A percentile compares a stretch with the other conserved stretches of the same genome.
phyloP scores from a whole-genome alignment of 192 early-diverging fungal species.

The Umbelopsis sp. region DNA sequence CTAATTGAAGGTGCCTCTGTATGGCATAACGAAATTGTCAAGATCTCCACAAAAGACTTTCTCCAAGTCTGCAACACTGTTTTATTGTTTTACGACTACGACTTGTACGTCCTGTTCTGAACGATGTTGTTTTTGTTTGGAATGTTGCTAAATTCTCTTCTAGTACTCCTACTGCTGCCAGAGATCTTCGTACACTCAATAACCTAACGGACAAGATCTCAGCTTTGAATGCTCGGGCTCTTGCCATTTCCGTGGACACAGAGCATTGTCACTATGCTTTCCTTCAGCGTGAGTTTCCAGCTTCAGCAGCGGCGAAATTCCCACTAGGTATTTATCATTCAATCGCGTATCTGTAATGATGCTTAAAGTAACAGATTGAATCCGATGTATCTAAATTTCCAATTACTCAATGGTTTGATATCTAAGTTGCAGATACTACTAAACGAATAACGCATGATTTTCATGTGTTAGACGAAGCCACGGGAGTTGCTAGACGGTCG shows the following conservation, averaged over 20 bases:
- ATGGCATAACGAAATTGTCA: not conserved
- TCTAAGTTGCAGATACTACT: constrained; percentile 31
- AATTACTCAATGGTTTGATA: no score
- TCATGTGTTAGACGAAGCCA: constrained; percentile 17
- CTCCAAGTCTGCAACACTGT: not conserved
- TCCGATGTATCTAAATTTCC: no score
- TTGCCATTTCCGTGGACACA: constrained; percentile 24
- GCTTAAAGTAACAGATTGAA: no score
- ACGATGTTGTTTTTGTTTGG: not conserved
- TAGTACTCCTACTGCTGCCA: constrained; percentile 19
- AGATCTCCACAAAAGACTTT: not conserved
- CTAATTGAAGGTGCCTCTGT: not conserved
- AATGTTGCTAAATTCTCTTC: not conserved
- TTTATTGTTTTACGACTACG: constrained; percentile 25
- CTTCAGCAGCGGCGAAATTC: not conserved
- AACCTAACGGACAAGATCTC: not conserved
- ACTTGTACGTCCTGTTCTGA: constrained; percentile 17
- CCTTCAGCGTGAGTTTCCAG: constrained; percentile 8
- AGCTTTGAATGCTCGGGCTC: not conserved
- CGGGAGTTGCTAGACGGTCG: constrained; percentile 16
- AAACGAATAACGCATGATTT: constrained; percentile 18
- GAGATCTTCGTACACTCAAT: constrained; percentile 14
- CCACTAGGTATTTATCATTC: constrained; percentile 21
- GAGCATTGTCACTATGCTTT: constrained; percentile 23
- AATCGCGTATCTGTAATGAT: not conserved